Percentiles rank a stretch among this genome's conserved stretches.
Evolutionary conservation across 2,329 filamentous ascomycete genomes (phyloP).

Genomic region (Pseudogymnoascus sp.): DNA sequence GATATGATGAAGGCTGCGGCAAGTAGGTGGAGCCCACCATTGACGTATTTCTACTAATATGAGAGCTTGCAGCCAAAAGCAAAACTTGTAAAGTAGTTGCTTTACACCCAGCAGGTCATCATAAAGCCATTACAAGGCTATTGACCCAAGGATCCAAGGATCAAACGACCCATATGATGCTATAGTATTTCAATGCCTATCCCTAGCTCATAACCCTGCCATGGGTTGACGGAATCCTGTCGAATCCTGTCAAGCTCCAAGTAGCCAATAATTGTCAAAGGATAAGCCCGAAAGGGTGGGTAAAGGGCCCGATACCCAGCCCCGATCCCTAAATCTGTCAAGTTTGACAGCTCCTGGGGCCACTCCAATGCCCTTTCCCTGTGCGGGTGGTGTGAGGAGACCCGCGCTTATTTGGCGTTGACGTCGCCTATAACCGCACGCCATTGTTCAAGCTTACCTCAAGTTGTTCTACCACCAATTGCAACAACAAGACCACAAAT

Average conservation of each 20-base stretch:
- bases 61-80: background rate
- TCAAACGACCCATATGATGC: background rate
- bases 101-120: background rate
- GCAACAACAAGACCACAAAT: background rate
- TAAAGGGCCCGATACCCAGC: background rate
- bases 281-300: background rate
- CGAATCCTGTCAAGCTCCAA: background rate
- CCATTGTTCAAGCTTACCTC: background rate
- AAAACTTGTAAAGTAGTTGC: background rate
- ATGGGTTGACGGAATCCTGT: background rate
- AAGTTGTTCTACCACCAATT: background rate
- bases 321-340: background rate
- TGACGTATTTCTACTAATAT: background rate
- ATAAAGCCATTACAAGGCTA: background rate
- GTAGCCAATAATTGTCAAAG: background rate
- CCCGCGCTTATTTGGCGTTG: conserved; percentile 3
- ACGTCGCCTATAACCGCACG: conserved; percentile 1
- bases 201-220: background rate
- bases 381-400: background rate
- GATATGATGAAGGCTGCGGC: background rate
- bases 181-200: background rate
- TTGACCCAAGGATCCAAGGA: background rate
- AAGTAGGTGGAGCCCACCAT: background rate
- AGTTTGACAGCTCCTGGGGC: background rate
- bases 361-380: background rate